Evolutionary conservation across 2,329 filamentous ascomycete species (phyloP), one percentile per base, ranked within the genome.

Genomic region (Sphaerulina musiva): DNA sequence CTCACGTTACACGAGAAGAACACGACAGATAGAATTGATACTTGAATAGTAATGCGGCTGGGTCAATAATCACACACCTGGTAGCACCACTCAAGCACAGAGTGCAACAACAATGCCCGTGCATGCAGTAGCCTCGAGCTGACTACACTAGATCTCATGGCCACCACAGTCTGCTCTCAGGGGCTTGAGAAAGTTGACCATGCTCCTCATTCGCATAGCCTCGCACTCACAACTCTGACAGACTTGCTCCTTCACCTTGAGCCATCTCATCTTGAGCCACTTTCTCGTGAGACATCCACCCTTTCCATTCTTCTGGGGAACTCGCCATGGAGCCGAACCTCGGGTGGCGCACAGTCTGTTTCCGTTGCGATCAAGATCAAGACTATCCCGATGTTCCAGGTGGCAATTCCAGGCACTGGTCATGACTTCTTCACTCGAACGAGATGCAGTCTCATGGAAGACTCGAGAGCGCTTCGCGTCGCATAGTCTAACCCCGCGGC

Each of bases 281-380:
- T 9, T 9, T 38, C 34, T 38, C 34, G 5, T 11, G 10, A 11
- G 8, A 4, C 34, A 7, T n/a, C 34, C 12, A 38, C 34, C 26
- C 6, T 29, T 29, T 29, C 26, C 26, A 29, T 7, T 29, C 26
- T 29, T 29, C 26, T 29, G 26, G 26, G 5, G 26, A 29, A 29
- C 26, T 29, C 26, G 34, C 34, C 34, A 38, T 2, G 17, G 6
- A 10, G 42, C 42, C 5, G 42, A 44, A n/a, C 42, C 42, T n/a
- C 42, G 20, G 3, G 42, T 44, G 2, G 5, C 20, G 32, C 48
- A 51, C 0, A 51, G 48, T 17, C 29, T 23, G 17, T 38, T 45
- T 8, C 48, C 48, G 32, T 51, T 45, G 14, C 48, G 48, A 46
- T 51, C 48, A 26, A 45, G 41, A 8, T 51, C 48, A 17, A 51